A percentile compares a stretch with the other conserved stretches of the same genome.
Evolutionary conservation across 805 yeast species (phyloP).

Genomic region (Saturnispora gosingensis): DNA sequence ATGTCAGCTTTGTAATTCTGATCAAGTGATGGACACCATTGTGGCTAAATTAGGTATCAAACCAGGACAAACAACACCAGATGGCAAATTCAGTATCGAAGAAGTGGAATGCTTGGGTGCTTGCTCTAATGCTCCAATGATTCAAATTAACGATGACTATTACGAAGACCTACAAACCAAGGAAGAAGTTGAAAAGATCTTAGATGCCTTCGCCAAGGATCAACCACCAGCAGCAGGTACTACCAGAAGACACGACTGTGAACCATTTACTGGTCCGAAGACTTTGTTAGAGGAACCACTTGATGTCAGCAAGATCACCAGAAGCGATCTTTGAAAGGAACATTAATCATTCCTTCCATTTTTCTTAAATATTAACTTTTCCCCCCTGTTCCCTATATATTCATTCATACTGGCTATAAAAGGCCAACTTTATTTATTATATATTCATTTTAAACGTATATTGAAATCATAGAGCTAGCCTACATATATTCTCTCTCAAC

Average conservation of each 20-base stretch:
- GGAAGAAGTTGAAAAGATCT: conserved; percentile 49
- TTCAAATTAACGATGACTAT: conserved; percentile 75
- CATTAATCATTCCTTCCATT: not conserved
- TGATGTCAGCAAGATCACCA: conserved; percentile 61
- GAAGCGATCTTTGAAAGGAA: conserved; percentile 49
- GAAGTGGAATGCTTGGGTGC: conserved; percentile 92
- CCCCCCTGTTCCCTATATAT: not conserved
- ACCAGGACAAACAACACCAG: conserved; percentile 72
- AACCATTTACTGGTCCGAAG: conserved; percentile 65
- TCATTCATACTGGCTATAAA: not conserved
- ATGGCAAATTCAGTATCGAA: conserved; percentile 68
- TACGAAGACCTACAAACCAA: conserved; percentile 68
- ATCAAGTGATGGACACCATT: conserved; percentile 66
- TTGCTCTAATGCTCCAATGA: conserved; percentile 85
- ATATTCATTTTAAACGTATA: not conserved
- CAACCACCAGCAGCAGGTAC: conserved; percentile 56
- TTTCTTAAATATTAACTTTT: not conserved
- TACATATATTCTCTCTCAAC: not conserved
- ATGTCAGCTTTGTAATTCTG: conserved; percentile 77
- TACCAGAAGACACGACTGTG: conserved; percentile 60
- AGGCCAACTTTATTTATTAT: conserved; percentile 1
- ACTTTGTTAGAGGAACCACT: conserved; percentile 55
- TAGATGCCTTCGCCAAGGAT: conserved; percentile 58
- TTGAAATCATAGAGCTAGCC: not conserved
- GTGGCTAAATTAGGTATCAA: conserved; percentile 49